Percentiles rank a stretch among this genome's conserved stretches.
These are phyloP conservation scores for Suillus alpinus DNA, from an alignment of 768 basidiomycete species.

Conservation along the genomic window DNA sequence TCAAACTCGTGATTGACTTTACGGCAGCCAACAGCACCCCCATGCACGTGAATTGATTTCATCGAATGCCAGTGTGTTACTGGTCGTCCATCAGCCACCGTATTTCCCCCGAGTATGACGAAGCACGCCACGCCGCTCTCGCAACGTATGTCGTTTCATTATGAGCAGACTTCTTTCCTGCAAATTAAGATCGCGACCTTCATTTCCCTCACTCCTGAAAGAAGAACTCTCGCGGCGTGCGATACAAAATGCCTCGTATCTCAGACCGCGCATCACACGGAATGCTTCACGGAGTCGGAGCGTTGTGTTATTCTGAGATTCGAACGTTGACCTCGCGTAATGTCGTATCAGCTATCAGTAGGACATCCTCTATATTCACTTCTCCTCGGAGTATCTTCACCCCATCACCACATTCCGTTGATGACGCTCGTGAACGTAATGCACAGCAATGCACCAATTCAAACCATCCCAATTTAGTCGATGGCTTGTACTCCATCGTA, in stretches of 20 bases:
- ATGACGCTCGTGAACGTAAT: background rate
- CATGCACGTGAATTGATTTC: background rate
- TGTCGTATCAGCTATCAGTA: conserved; percentile 5
- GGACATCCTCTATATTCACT: conserved; percentile 6
- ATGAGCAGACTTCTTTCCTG: background rate
- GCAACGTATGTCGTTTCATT: background rate
- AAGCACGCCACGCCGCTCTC: conserved; percentile 1
- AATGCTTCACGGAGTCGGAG: conserved; percentile 4
- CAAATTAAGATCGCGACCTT: background rate
- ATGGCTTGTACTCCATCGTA: conserved; percentile 92
- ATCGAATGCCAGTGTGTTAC: background rate
- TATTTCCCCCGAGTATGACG: background rate
- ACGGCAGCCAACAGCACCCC: background rate
- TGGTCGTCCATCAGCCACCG: background rate
- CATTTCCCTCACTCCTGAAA: background rate
- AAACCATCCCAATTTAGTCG: conserved; percentile 31
- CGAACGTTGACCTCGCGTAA: background rate
- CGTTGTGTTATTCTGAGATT: background rate
- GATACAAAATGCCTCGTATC: conserved; percentile 1
- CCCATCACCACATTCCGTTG: background rate
- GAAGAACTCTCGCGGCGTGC: background rate
- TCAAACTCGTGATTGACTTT: background rate
- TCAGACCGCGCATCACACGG: background rate
- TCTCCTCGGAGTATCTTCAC: conserved; percentile 15
- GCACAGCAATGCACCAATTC: background rate